Base-by-base conservation (phyloP, 2,329 filamentous ascomycete species). In the Berkeleyomyces basicola region DNA sequence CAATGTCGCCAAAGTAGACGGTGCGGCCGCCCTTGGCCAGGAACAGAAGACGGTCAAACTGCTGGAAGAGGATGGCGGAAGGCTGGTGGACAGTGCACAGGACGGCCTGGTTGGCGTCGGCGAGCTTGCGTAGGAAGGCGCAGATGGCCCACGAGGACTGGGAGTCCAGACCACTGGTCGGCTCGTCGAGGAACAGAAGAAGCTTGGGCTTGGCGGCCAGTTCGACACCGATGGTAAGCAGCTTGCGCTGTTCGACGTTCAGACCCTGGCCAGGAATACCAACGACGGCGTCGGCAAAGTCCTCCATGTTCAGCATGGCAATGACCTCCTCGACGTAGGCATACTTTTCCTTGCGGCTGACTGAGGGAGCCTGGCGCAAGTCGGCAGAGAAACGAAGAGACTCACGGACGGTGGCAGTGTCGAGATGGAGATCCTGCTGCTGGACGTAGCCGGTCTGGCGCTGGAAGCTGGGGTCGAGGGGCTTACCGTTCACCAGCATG, bases 1-100 rank as follows among this genome's bases (percentile, higher is more conserved):
- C 85, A 47, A 87, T 82, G 1, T 85, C 76, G 6, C 84, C 85
- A 70, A 87, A 87, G 68, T 88, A 88, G 0, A 87, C 82, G 0
- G 83, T 86, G 69, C 78, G 82, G 0, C 84, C 85, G 44, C 84
- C 84, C 63, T 75, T 78, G 7, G 82, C 82, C 2, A 87, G 76
- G 71, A 87, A 83, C 0, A 86, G 73, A 1, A 86, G 73, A 1
- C 79, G 78, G 65, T 86, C 84, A 61, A 86, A 81, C 51, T 76
- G 72, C 64, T 78, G 74, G 68, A 82, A 82, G 3, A 82, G 70
- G 49, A 79, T 74, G 0, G 78, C 78, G 4, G 74, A 77, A 0
- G 79, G 79, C 66, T 82, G 79, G 67, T 82, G 79, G 11, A 82
- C 78, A 0, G 79, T 82, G 61, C 78, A 79, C 0, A 82, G 71